Evolutionary conservation across 2,329 filamentous ascomycete genomes (phyloP), one percentile per base, ranked within the genome.

Genomic region (Fusarium torulosum): DNA sequence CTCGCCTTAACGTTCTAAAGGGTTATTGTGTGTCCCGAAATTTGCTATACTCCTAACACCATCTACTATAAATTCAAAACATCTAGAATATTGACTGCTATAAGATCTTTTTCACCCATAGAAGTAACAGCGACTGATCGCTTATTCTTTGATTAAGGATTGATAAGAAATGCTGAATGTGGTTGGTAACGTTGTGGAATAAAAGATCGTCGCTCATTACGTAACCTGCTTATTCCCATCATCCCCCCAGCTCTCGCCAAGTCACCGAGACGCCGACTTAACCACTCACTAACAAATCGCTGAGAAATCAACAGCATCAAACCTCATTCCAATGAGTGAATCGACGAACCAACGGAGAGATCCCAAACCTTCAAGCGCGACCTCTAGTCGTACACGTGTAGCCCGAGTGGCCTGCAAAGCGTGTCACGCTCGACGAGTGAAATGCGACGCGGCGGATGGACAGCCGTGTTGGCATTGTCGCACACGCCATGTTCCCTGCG

Each of bases 381-480:
- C 5, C 1, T 31, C 51, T 1, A 21, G 6, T 1, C 44, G 60
- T 2, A 29, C 57, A 1, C 62, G 53, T 15, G 66, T 70, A 21
- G 45, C 66, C 4, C 68, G 68, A 0, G 53, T 71, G 4, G 69
- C 69, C 23, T 71, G 69, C 13, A 72, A 71, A 9, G 69, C 69
- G 5, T 71, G 69, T 27, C 55, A 71, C 7, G 41, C 56, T 3
- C 51, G 69, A 10, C 69, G 69, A 1, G 69, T 71, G 6, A 70
- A 66, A 42, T 71, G 69, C 31, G 69, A 71, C 23, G 69, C 66
- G 1, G 46, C 42, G 1, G 69, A 70, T 5, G 66, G 56, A 0
- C 59, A 67, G 10, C 69, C 69, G 2, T 71, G 69, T 17, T 61
- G 58, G 69, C 69, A 71, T 27, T 71, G 69, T n/a, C 69, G 68